phyloP scores from a whole-genome alignment of 805 yeast species.

The Lipomyces kockii region DNA sequence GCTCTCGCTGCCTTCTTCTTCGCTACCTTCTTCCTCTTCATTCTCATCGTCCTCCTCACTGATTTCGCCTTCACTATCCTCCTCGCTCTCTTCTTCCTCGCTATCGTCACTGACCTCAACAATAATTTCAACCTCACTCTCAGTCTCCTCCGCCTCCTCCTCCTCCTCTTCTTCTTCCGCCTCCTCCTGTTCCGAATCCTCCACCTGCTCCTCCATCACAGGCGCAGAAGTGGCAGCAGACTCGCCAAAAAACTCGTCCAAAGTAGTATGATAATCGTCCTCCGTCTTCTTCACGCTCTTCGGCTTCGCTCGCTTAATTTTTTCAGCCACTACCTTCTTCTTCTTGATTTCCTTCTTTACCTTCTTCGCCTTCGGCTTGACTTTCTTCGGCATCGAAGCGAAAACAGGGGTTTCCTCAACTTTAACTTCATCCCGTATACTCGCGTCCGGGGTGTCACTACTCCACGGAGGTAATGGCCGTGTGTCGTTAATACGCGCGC shows the following conservation, averaged over 20 bases:
- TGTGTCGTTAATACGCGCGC: conserved; percentile 43
- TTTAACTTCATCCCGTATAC: conserved; percentile 36
- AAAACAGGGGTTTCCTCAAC: conserved; percentile 9
- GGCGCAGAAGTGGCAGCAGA: conserved; percentile 41
- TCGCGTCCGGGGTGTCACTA: conserved; percentile 45
- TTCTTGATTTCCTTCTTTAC: conserved; percentile 13
- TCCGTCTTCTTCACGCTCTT: conserved; percentile 5
- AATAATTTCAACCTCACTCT: conserved; percentile 41
- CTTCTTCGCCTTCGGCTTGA: conserved; percentile 12
- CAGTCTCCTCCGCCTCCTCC: conserved; percentile 37
- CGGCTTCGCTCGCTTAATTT: conserved; percentile 1
- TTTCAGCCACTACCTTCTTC: conserved; percentile 9
- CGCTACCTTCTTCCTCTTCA: conserved; percentile 43
- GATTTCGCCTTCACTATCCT: conserved; percentile 44
- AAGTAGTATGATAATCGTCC: conserved; percentile 37
- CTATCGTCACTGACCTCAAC: conserved; percentile 41
- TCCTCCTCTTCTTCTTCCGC: conserved; percentile 37
- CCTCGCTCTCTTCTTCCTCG: conserved; percentile 44
- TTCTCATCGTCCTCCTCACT: conserved; percentile 45
- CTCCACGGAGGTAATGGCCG: conserved; percentile 55
- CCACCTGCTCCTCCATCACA: conserved; percentile 42
- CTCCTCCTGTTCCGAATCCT: conserved; percentile 37
- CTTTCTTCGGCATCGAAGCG: conserved; percentile 19
- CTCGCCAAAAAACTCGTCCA: conserved; percentile 82
- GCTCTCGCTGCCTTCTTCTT: conserved; percentile 36